These are phyloP conservation scores for Cutaneotrichosporon sp. DNA, from an alignment of 1,284 basidiomycete genomes.

Conservation along the genomic window DNA sequence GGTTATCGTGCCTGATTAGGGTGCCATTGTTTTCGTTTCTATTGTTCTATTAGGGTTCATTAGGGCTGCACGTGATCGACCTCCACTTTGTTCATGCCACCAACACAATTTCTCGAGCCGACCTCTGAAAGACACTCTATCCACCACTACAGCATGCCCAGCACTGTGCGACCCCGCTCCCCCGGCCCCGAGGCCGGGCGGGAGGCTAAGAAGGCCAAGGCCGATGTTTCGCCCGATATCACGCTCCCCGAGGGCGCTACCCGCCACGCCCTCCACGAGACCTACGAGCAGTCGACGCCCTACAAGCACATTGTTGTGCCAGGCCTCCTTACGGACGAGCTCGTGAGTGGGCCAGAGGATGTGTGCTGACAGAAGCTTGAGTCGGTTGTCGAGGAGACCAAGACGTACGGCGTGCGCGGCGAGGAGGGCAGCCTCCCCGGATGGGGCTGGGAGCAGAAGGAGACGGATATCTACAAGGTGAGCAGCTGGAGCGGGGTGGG, in stretches of 20 bases:
- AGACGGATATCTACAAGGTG: conserved; percentile 99
- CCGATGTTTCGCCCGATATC: conserved; percentile 29
- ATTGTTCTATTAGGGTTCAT: not conserved
- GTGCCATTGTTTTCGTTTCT: not conserved
- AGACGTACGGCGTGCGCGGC: conserved; percentile 49
- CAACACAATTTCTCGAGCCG: conserved; percentile 5
- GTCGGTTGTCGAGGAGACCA: conserved; percentile 63
- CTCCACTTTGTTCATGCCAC: conserved; percentile 7
- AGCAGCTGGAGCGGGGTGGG: conserved; percentile 22
- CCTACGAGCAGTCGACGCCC: conserved; percentile 66
- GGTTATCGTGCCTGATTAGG: not conserved
- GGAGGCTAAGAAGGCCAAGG: conserved; percentile 32
- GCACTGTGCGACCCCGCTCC: conserved; percentile 31
- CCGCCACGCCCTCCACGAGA: conserved; percentile 36
- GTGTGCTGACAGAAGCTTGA: conserved; percentile 57
- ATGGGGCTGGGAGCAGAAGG: conserved; percentile 86
- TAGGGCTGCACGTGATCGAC: conserved; percentile 7
- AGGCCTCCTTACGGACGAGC: conserved; percentile 79
- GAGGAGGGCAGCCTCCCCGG: conserved; percentile 52
- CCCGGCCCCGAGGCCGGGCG: conserved; percentile 20
- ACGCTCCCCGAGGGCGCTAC: conserved; percentile 28
- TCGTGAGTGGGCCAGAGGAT: conserved; percentile 58
- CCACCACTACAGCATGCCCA: conserved; percentile 31
- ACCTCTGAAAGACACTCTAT: not conserved
- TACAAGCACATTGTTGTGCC: conserved; percentile 84